Evolutionary conservation across 2,329 filamentous ascomycete genomes (phyloP), one percentile per base, ranked within the genome.

Genomic region (Fusarium sambucinum): DNA sequence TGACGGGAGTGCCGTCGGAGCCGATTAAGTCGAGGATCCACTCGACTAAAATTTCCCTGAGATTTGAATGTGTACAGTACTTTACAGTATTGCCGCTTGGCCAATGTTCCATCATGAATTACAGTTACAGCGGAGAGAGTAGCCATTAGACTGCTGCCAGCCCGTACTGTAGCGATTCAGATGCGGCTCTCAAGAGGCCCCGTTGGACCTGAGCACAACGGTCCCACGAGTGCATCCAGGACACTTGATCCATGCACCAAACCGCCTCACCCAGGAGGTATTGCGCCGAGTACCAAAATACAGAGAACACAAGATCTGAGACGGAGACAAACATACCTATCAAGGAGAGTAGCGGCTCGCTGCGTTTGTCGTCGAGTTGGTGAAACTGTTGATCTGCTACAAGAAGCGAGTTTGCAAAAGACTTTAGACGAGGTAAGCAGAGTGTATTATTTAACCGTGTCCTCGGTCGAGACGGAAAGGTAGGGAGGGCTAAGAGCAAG

Each of bases 221-320:
- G 63, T 70, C 59, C 57, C 61, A 69, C 60, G 59, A 54, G 59
- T 61, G 69, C 66, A 58, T 68, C 67, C 55, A 66, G 68, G 59
- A 70, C 74, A 72, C 74, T 75, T 74, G 74, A 71, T 72, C 74
- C 74, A 75, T 75, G 74, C 74, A 69, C 59, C 60, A 68, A 73
- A 69, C 72, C 69, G 69, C 73, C 69, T 75, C 73, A 73, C 73
- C 68, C 64, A 65, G 68, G 69, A 67, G 68, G 63, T 55, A 59
- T 69, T 69, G 70, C 59, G 67, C 73, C 65, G 72, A 74, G 59
- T 66, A 55, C 66, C 66, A 69, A 58, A 68, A 30, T 19, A n/a
- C 12, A 45, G 55, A 64, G 55, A 55, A 40, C 55, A 68, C 58
- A 62, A 61, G 65, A 73, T 63, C 63, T 64, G 69, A 74, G 65